Evolutionary conservation across 2,329 filamentous ascomycete species (phyloP).

Genomic region (Neodidymelliopsis sp.): DNA sequence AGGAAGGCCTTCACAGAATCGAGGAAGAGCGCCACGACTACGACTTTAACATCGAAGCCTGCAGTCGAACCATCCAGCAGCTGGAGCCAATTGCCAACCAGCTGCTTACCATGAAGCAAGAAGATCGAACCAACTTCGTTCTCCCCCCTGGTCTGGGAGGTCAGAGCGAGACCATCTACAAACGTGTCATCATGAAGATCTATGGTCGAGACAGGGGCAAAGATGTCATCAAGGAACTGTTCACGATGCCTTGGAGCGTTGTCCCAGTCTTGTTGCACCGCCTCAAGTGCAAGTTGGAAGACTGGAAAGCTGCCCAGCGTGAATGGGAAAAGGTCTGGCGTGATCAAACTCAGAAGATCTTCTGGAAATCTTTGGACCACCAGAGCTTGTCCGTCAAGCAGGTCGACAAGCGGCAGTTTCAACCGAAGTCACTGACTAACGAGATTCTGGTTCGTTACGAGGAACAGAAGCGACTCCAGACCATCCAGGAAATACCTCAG

Average conservation of each 20-base stretch:
- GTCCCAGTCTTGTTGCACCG: slow-evolving; percentile 87
- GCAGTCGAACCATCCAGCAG: slow-evolving; percentile 92
- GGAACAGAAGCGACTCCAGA: slow-evolving; percentile 79
- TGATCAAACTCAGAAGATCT: slow-evolving; percentile 91
- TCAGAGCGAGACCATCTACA: slow-evolving; percentile 95
- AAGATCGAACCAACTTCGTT: slow-evolving; percentile 77
- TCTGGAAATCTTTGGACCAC: slow-evolving; percentile 95
- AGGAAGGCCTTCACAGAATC: slow-evolving; percentile 93
- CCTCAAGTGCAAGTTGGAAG: slow-evolving; percentile 94
- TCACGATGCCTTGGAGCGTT: slow-evolving; percentile 81
- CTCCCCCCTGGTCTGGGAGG: slow-evolving; percentile 86
- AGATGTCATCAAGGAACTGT: slow-evolving; percentile 87
- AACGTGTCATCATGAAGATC: slow-evolving; percentile 96
- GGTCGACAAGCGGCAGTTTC: slow-evolving; percentile 88
- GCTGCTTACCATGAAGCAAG: slow-evolving; percentile 75
- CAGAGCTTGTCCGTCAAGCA: slow-evolving; percentile 91
- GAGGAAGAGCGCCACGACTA: slow-evolving; percentile 99
- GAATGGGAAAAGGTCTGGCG: slow-evolving; percentile 99
- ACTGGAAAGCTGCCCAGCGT: slow-evolving; percentile 95
- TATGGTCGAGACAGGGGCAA: slow-evolving; percentile 86
- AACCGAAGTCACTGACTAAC: slow-evolving; percentile 87
- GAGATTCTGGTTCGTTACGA: slow-evolving; percentile 93
- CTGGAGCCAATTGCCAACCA: slow-evolving; percentile 93
- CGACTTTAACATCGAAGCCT: slow-evolving; percentile 97
- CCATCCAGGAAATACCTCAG: slow-evolving; percentile 64